Evolutionary conservation across 495 filamentous ascomycete genomes (phyloP), one percentile per base, ranked within the genome.

Genomic region (Apodospora peruviana): DNA sequence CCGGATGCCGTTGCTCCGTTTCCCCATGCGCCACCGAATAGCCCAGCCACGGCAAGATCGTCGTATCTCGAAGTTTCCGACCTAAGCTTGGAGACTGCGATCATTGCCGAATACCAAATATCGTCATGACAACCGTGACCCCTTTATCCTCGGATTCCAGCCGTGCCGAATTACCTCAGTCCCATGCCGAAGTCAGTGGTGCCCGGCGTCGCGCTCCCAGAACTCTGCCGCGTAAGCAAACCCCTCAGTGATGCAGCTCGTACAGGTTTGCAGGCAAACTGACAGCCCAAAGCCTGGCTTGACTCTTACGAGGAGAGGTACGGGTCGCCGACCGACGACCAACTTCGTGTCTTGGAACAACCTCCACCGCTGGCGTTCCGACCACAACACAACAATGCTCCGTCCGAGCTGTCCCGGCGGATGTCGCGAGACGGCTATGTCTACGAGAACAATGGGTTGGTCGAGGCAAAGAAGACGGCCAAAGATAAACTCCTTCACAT

Each of bases 371-470:
- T 68, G 34, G 71, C 79, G 14, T 58, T 77, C 19, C 67, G 78
- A 14, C 73, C 84, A 16, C 82, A 84, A 18, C 82, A 84, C 63
- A 80, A 85, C 50, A 67, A 76, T 57, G 69, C 69, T 4, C 79
- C 82, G 7, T 61, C 73, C 54, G 23, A 53, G 40, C 65, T 60
- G 55, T 61, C 59, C 55, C 68, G 74, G 39, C 66, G 75, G 39
- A 62, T 78, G 5, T 80, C 77, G 0, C 66, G 67, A 39, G 77
- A 80, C 63, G 77, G 77, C n/a, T 80, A 62, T 45, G 63, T 79
- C 5, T 70, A 77, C 50, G 68, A 67, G 55, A 61, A 62, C 41
- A 58, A 63, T 24, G 60, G 47, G 10, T 25, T 49, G 12, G 57
- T 55, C 16, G 61, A 66, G 22, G 65, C 48, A 24, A 41, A 24